phyloP scores from a whole-genome alignment of 1,284 basidiomycete species.

The Moniliella sp. region DNA sequence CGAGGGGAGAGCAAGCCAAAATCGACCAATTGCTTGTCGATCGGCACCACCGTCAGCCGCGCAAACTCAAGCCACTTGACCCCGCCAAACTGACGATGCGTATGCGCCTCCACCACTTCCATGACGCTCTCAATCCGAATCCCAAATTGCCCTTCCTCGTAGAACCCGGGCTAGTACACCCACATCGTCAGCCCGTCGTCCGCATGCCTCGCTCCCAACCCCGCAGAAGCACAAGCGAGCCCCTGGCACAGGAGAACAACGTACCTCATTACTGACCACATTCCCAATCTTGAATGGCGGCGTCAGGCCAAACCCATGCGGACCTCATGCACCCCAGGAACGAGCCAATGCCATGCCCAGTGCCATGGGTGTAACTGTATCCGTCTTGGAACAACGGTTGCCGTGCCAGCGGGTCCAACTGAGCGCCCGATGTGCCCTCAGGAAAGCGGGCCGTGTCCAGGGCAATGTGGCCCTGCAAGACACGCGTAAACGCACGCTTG shows the following conservation, averaged over 20 bases:
- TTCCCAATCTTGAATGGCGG: too few relatives aligned
- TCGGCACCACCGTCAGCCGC: neutral
- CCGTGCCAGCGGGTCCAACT: slow-evolving; percentile 63
- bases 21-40: neutral
- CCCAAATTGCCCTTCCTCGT: slow-evolving; percentile 64
- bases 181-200: slow-evolving; percentile 24
- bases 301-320: slow-evolving; percentile 26
- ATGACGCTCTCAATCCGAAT: slow-evolving; percentile 65
- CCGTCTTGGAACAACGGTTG: slow-evolving; percentile 74
- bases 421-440: slow-evolving; percentile 55
- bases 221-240: too few relatives aligned
- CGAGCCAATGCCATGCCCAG: neutral
- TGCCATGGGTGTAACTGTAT: slow-evolving; percentile 2
- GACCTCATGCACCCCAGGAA: slow-evolving; percentile 24
- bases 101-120: slow-evolving; percentile 4
- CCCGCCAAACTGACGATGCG: slow-evolving; percentile 14
- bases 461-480: slow-evolving; percentile 82
- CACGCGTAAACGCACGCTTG: slow-evolving; percentile 70
- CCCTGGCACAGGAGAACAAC: slow-evolving; percentile 8
- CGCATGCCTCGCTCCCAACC: too few relatives aligned
- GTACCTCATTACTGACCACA: too few relatives aligned
- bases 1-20: neutral
- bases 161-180: slow-evolving; percentile 59
- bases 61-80: neutral
- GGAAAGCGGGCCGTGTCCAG: slow-evolving; percentile 72